Evolutionary conservation across 1,139 yeast species (phyloP).

Genomic region (Maudiozyma humilis): DNA sequence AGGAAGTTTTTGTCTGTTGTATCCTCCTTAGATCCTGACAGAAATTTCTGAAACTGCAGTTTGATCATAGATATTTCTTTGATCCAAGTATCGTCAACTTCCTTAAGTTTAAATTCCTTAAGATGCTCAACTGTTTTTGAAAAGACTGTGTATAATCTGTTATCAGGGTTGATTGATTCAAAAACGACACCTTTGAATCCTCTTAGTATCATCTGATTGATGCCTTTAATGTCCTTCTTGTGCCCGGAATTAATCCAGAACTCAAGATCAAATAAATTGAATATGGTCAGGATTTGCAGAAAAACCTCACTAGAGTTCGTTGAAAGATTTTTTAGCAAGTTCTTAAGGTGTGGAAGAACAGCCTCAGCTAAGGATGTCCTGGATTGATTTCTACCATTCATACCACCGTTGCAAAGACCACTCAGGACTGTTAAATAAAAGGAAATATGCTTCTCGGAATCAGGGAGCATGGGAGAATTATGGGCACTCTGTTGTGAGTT

Average conservation of each 20-base stretch:
- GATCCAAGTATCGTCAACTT: slow-evolving; percentile 23
- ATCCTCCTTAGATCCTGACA: slow-evolving; percentile 15
- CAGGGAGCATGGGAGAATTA: slow-evolving; percentile 20
- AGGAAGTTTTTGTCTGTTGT: slow-evolving; percentile 6
- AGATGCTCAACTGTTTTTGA: slow-evolving; percentile 18
- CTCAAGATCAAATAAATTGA: slow-evolving; percentile 23
- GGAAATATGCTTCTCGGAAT: slow-evolving; percentile 17
- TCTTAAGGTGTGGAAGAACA: slow-evolving; percentile 20
- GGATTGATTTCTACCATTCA: slow-evolving; percentile 17
- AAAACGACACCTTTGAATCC: slow-evolving; percentile 19
- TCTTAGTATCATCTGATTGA: slow-evolving; percentile 18
- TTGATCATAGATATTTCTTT: slow-evolving; percentile 19
- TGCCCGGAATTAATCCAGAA: slow-evolving; percentile 28
- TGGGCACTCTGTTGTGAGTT: slow-evolving; percentile 7
- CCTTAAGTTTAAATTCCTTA: slow-evolving; percentile 16
- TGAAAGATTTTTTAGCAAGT: slow-evolving; percentile 21
- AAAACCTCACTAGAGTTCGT: slow-evolving; percentile 21
- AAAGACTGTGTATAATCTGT: slow-evolving; percentile 15
- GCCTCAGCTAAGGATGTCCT: slow-evolving; percentile 16
- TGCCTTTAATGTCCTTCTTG: slow-evolving; percentile 18
- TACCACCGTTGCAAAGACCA: slow-evolving; percentile 31
- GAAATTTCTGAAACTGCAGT: slow-evolving; percentile 21
- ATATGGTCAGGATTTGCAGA: slow-evolving; percentile 21
- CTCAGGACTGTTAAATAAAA: slow-evolving; percentile 25
- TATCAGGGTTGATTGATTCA: slow-evolving; percentile 8